Conservation (phyloP, 2,329 filamentous ascomycete species). For the Cryphonectria nitschkei region DNA sequence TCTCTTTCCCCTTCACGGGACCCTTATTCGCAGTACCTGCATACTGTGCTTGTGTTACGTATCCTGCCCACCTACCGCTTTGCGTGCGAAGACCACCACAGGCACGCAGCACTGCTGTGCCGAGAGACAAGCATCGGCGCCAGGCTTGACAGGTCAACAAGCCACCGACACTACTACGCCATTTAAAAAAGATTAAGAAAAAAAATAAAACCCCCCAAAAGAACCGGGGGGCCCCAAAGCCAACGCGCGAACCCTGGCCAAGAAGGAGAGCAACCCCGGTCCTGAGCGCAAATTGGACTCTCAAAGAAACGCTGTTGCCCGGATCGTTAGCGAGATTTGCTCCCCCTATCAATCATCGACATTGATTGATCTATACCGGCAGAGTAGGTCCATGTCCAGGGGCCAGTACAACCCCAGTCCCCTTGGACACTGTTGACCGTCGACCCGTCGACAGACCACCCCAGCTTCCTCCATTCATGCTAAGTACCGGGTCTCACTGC, state of each 20-base stretch:
- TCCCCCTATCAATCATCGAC: slow-evolving; percentile 36
- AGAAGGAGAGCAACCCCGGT: slow-evolving; percentile 30
- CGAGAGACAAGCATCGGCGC: background rate
- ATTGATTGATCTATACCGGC: slow-evolving; percentile 15
- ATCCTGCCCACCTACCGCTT: slow-evolving; percentile 12
- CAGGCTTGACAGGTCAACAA: slow-evolving; percentile 12
- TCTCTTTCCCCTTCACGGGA: background rate
- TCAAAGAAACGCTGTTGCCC: slow-evolving; percentile 36
- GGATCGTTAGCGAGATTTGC: slow-evolving; percentile 48
- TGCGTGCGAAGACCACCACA: slow-evolving; percentile 6
- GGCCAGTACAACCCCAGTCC: slow-evolving; percentile 5
- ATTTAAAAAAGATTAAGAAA: slow-evolving; percentile 6
- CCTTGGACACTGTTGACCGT: slow-evolving; percentile 14
- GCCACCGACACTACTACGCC: slow-evolving; percentile 21
- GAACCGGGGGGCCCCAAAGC: slow-evolving; percentile 15
- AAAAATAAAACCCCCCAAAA: background rate
- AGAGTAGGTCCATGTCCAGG: slow-evolving; percentile 31
- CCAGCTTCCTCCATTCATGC: slow-evolving; percentile 42
- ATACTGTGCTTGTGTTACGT: background rate
- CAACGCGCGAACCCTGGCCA: background rate
- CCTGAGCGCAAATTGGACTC: slow-evolving; percentile 37
- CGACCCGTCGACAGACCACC: slow-evolving; percentile 33
- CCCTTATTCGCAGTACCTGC: background rate
- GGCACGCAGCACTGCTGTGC: slow-evolving; percentile 4
- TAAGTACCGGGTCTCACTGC: slow-evolving; percentile 35